These are phyloP conservation scores for Penicillium lividum DNA, from an alignment of 495 filamentous ascomycete genomes.

Conservation along the genomic window DNA sequence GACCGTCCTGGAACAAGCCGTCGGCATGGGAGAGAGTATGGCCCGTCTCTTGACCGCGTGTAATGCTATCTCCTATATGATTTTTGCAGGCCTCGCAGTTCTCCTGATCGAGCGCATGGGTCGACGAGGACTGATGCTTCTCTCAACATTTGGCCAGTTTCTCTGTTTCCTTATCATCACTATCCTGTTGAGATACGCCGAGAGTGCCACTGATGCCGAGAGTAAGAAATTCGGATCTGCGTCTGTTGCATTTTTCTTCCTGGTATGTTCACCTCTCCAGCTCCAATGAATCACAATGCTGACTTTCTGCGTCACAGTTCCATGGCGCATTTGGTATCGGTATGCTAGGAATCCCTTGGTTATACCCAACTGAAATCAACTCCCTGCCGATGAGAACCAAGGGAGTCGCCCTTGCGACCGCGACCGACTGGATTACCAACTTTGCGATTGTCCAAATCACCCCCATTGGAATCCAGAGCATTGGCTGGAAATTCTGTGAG, in stretches of 20 bases:
- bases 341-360: conserved; percentile 59
- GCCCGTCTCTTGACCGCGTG: conserved; percentile 52
- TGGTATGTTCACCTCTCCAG: conserved; percentile 11
- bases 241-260: conserved; percentile 48
- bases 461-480: conserved; percentile 55
- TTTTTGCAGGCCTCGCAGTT: conserved; percentile 49
- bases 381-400: conserved; percentile 58
- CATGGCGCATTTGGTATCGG: conserved; percentile 55
- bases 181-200: conserved; percentile 48
- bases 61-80: conserved; percentile 51
- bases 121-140: conserved; percentile 53
- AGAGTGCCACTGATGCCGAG: conserved; percentile 27
- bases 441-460: conserved; percentile 64
- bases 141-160: conserved; percentile 48
- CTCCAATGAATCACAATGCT: not conserved
- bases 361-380: conserved; percentile 66
- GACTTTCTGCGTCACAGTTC: conserved; percentile 21
- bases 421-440: conserved; percentile 62
- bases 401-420: conserved; percentile 58
- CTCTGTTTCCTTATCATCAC: conserved; percentile 59
- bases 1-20: conserved; percentile 51
- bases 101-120: conserved; percentile 52
- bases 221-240: conserved; percentile 36
- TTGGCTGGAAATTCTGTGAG: conserved; percentile 52
- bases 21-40: conserved; percentile 46